These are phyloP conservation scores for Puccinia coronata DNA, from an alignment of 1,284 basidiomycete species.

Conservation along the genomic window DNA sequence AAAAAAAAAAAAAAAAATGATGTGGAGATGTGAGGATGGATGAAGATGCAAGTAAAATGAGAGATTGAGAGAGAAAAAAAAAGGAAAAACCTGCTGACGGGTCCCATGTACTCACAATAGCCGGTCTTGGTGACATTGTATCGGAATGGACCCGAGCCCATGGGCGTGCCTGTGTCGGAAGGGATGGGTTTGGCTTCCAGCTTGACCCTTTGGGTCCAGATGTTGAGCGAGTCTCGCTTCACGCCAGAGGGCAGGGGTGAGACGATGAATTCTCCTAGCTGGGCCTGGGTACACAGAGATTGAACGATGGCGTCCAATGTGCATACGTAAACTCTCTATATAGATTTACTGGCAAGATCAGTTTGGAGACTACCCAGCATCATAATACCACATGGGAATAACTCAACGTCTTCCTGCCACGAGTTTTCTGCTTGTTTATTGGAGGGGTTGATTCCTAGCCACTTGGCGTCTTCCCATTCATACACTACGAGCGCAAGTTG, in stretches of 20 bases:
- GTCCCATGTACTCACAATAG: slow-evolving; percentile 51
- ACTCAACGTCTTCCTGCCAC: slow-evolving; percentile 58
- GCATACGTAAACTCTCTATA: slow-evolving; percentile 89
- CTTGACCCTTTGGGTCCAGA: slow-evolving; percentile 61
- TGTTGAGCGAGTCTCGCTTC: slow-evolving; percentile 67
- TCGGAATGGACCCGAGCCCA: slow-evolving; percentile 54
- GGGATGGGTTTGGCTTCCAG: slow-evolving; percentile 54
- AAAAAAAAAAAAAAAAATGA: too few relatives aligned
- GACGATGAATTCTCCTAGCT: slow-evolving; percentile 83
- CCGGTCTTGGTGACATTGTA: slow-evolving; percentile 54
- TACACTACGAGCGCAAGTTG: slow-evolving; percentile 91
- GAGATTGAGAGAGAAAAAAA: slow-evolving; percentile 42
- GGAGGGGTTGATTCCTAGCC: slow-evolving; percentile 68
- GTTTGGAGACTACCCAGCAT: not conserved
- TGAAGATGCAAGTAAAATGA: slow-evolving; percentile 51
- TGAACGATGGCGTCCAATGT: slow-evolving; percentile 71
- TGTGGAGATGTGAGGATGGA: not conserved
- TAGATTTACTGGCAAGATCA: not conserved
- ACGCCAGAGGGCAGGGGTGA: slow-evolving; percentile 65
- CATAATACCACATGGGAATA: slow-evolving; percentile 10
- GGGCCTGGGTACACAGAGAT: slow-evolving; percentile 69
- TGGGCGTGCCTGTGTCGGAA: slow-evolving; percentile 52
- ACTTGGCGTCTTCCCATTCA: slow-evolving; percentile 84
- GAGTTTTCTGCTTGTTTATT: slow-evolving; percentile 53
- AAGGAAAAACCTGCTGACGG: slow-evolving; percentile 51